Evolutionary conservation across 352 stramenopile species (phyloP).

Genomic region (Globisporangium paddicum): DNA sequence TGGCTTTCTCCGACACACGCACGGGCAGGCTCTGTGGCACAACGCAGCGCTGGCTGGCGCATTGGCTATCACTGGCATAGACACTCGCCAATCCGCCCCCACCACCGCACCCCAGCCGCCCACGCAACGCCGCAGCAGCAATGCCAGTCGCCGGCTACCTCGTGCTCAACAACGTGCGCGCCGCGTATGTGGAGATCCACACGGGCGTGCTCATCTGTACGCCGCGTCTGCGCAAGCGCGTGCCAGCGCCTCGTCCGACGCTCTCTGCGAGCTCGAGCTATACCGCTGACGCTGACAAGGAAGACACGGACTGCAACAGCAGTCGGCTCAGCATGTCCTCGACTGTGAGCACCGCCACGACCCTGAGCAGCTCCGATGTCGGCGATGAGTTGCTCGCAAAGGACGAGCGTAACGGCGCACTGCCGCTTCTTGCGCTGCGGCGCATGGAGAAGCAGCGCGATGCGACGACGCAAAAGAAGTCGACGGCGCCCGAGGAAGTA

Average conservation of each 20-base stretch:
- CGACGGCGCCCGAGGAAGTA: slow-evolving; percentile 17
- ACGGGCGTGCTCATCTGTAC: slow-evolving; percentile 51
- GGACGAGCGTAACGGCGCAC: background rate
- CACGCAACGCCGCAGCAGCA: background rate
- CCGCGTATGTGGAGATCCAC: slow-evolving; percentile 57
- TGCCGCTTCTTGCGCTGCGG: slow-evolving; percentile 45
- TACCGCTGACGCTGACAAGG: background rate
- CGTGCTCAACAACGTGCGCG: slow-evolving; percentile 44
- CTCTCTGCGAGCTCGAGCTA: background rate
- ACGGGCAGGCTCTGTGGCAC: background rate
- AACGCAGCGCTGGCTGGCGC: background rate
- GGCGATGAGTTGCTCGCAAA: slow-evolving; percentile 1
- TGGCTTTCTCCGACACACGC: background rate
- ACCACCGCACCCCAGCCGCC: background rate
- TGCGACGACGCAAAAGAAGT: slow-evolving; percentile 15
- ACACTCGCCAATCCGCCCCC: background rate
- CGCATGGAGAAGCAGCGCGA: slow-evolving; percentile 28
- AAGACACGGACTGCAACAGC: background rate
- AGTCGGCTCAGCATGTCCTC: slow-evolving; percentile 11
- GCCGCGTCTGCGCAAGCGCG: slow-evolving; percentile 11
- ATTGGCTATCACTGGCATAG: background rate
- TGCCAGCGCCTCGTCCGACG: background rate
- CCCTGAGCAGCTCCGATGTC: slow-evolving; percentile 5
- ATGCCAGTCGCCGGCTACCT: slow-evolving; percentile 73
- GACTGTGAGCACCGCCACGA: slow-evolving; percentile 14